Evolutionary conservation across 148 eudicot genomes (phyloP).

Genomic region (Rhododendron griersonianum): DNA sequence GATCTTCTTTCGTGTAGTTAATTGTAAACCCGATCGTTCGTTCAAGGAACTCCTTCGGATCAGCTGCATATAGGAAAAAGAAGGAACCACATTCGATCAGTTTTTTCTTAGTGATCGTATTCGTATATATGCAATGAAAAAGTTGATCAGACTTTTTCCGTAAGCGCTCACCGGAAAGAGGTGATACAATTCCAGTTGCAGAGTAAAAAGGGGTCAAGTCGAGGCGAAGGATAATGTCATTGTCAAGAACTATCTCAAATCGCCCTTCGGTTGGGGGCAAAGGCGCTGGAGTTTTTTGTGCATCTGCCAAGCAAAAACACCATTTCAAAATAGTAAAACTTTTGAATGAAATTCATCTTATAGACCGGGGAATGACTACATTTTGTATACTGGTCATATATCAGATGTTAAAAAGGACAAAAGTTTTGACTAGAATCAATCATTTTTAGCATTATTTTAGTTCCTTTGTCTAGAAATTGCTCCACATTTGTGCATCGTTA

Average conservation of each 20-base stretch:
- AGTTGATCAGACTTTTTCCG: not conserved
- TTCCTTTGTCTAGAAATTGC: not conserved
- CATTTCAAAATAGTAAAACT: not conserved
- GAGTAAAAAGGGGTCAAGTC: conserved; percentile 61
- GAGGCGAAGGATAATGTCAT: conserved; percentile 51
- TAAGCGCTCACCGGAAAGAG: conserved; percentile 35
- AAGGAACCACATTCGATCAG: not conserved
- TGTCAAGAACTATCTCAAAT: conserved; percentile 59
- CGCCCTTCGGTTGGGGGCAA: conserved; percentile 78
- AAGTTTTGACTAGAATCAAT: not conserved
- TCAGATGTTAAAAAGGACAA: not conserved
- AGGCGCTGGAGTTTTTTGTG: conserved; percentile 43
- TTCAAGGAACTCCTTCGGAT: conserved; percentile 53
- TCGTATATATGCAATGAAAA: not conserved
- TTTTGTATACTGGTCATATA: not conserved
- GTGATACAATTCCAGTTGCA: conserved; percentile 47
- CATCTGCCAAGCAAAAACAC: conserved; percentile 18
- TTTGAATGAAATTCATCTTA: not conserved
- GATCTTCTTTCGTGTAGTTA: conserved; percentile 65
- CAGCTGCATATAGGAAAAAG: conserved; percentile 23
- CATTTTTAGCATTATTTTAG: not conserved
- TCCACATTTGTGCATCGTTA: not conserved
- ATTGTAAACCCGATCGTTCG: conserved; percentile 77
- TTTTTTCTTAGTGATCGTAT: not conserved
- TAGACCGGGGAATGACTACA: not conserved